Evolutionary conservation across 228 moss, liverwort and hornwort species (phyloP).

Genomic region (Sphagnum magellanicum): DNA sequence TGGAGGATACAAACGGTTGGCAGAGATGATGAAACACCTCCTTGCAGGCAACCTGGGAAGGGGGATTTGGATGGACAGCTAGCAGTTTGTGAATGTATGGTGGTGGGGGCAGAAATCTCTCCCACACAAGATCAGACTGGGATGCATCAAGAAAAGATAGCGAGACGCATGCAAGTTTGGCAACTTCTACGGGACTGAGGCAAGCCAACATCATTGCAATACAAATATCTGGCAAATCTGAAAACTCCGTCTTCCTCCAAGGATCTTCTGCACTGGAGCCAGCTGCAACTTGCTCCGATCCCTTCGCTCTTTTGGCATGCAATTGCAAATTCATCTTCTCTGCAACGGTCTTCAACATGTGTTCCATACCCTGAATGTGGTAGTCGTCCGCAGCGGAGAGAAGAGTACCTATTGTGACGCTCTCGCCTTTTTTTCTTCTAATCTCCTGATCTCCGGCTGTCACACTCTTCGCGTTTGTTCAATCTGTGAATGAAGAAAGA

Average conservation of each 20-base stretch:
- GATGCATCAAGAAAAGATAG: slow-evolving; percentile 26
- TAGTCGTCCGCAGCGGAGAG: no score
- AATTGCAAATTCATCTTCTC: no score
- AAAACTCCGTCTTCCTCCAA: slow-evolving; percentile 5
- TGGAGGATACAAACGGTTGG: slow-evolving; percentile 12
- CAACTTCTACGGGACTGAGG: slow-evolving; percentile 30
- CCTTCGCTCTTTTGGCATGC: no score
- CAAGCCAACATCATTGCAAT: slow-evolving; percentile 17
- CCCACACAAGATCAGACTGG: slow-evolving; percentile 40
- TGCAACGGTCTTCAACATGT: no score
- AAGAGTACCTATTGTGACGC: no score
- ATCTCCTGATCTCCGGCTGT: no score
- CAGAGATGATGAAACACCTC: slow-evolving; percentile 31
- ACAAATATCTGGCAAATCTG: slow-evolving; percentile 31
- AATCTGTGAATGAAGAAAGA: no score
- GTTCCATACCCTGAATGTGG: no score
- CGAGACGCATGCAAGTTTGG: slow-evolving; percentile 24
- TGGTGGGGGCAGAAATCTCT: slow-evolving; percentile 20
- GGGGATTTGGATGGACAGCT: not conserved
- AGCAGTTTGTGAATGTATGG: slow-evolving; percentile 8
- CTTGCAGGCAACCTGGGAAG: slow-evolving; percentile 14
- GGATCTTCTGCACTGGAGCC: not conserved
- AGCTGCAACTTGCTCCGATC: no score
- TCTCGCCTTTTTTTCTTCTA: no score
- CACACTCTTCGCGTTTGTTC: no score